Base-by-base conservation (phyloP, 768 basidiomycete genomes). In the Collybiopsis luxurians region DNA sequence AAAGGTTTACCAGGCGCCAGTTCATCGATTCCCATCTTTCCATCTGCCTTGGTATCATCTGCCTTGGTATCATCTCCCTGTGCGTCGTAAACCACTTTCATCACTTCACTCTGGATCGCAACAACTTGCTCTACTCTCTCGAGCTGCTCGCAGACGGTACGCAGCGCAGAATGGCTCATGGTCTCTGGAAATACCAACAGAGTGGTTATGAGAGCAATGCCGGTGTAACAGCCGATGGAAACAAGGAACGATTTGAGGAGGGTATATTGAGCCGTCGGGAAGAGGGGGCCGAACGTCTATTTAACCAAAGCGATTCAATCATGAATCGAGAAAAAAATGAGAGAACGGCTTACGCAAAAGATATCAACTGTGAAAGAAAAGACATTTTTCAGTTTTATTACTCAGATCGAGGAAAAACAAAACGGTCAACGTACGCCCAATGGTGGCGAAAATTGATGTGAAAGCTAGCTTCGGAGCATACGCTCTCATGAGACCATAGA, bases 121-220 rank as follows among this genome's bases (percentile, higher is more conserved):
- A 77, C 50, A 9, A 76, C 56, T 21, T 47, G 34, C 52, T 67
- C 61, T 4, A 73, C 44, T 26, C 68, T 63, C 19, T 63, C 61
- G 1, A 77, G 62, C 31, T 75, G 68, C 12, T 53, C 64, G 3
- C 66, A 63, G n/a, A 69, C 55, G 10, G 60, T 65, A 19, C 60
- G 63, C 44, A 80, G 66, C 36, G 69, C 69, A 3, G 71, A 62
- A 54, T 80, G 77, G 56, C 78, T 75, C 51, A 83, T 67, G 0
- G 80, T 75, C 60, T 80, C 75, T 6, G 84, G 84, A 65, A 84
- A 85, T 50, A 83, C 67, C 53, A 82, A 63, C 7, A 79, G 52
- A 10, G 77, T 76, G 2, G 73, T 63, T 4, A 75, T 69, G n/a
- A 79, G 27, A 0, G 73, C 80, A 49, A 82, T 79, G n/a, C 71